Evolutionary conservation across 306 rosid genomes (phyloP).

Genomic region (Pyrus betulifolia): DNA sequence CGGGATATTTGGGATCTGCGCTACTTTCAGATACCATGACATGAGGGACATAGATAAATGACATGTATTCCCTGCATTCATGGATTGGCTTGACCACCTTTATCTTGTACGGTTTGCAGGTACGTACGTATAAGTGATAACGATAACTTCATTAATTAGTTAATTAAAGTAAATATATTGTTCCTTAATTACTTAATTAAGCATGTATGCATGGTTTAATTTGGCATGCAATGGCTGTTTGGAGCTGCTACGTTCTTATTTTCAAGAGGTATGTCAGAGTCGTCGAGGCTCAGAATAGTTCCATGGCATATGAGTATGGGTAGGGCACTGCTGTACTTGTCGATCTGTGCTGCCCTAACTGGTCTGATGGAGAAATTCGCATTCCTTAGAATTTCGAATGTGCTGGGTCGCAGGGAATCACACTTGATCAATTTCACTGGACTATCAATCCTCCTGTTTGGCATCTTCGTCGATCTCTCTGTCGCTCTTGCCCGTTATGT

Average conservation of each 20-base stretch:
- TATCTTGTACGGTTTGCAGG: conserved; percentile 63
- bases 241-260: conserved; percentile 45
- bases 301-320: conserved; percentile 66
- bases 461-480: conserved; percentile 53
- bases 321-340: conserved; percentile 59
- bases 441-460: conserved; percentile 64
- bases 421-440: conserved; percentile 53
- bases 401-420: conserved; percentile 12
- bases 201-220: not conserved
- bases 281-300: conserved; percentile 8
- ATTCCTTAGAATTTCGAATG: conserved; percentile 7
- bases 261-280: not conserved
- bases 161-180: not conserved
- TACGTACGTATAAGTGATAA: not conserved
- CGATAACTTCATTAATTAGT: not conserved
- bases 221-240: conserved; percentile 49
- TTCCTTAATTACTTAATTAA: not conserved
- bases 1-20: conserved; percentile 61
- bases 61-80: conserved; percentile 64
- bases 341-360: conserved; percentile 66
- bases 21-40: conserved; percentile 67
- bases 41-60: not conserved
- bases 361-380: conserved; percentile 57
- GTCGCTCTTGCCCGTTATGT: conserved; percentile 24
- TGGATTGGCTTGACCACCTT: conserved; percentile 80